These are phyloP conservation scores for Leccinum fibrillosum DNA, from an alignment of 768 basidiomycete genomes.

Conservation along the genomic window DNA sequence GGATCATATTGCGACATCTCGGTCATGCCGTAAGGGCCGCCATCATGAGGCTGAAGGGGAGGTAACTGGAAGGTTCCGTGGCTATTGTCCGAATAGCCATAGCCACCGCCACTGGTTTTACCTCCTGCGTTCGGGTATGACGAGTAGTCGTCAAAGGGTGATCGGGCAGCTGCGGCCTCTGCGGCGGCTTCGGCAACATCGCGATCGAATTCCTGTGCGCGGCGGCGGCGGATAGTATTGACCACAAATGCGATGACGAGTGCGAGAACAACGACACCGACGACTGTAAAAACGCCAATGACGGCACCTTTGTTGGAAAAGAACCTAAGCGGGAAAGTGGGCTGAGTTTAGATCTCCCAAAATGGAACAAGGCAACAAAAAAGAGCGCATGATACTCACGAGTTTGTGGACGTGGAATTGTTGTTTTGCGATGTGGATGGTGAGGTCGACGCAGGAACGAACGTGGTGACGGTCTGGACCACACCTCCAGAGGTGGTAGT, in stretches of 20 bases:
- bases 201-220: conserved; percentile 62
- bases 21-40: conserved; percentile 52
- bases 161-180: conserved; percentile 53
- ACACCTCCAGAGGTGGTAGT: conserved; percentile 6
- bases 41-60: conserved; percentile 37
- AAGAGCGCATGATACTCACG: conserved; percentile 20
- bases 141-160: conserved; percentile 50
- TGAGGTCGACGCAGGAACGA: neutral
- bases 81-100: conserved; percentile 46
- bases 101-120: conserved; percentile 17
- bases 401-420: conserved; percentile 12
- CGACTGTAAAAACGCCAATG: conserved; percentile 67
- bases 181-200: conserved; percentile 71
- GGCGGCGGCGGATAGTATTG: conserved; percentile 58
- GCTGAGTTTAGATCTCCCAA: conserved; percentile 4
- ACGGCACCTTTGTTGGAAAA: conserved; percentile 71
- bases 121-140: conserved; percentile 27
- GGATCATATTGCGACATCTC: conserved; percentile 43
- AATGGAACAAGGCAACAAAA: neutral
- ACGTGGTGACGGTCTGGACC: conserved; percentile 6
- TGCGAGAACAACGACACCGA: conserved; percentile 56
- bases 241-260: conserved; percentile 48
- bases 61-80: conserved; percentile 59
- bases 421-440: neutral
- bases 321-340: conserved; percentile 43